Percentiles rank a stretch among this genome's conserved stretches.
These are phyloP conservation scores for Stropharia rugosoannulata DNA, from an alignment of 768 basidiomycete species.

Conservation along the genomic window DNA sequence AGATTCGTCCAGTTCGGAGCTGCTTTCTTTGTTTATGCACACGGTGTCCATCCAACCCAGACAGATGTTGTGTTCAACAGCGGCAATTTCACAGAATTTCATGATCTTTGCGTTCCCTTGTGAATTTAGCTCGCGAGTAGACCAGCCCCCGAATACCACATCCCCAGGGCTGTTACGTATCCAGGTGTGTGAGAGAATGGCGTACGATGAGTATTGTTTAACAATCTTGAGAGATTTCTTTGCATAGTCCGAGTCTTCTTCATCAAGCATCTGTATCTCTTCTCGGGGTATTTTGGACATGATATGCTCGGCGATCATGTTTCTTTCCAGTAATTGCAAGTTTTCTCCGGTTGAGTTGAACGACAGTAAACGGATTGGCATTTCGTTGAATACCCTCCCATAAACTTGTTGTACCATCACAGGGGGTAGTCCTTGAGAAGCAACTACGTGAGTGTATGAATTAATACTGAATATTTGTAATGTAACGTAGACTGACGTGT, in stretches of 20 bases:
- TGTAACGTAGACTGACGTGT: too few relatives aligned
- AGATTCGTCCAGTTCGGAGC: not conserved
- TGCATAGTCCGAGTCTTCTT: too few relatives aligned
- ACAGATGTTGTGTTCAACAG: not conserved
- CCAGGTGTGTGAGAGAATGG: not conserved
- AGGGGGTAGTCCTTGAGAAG: too few relatives aligned
- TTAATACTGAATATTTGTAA: too few relatives aligned
- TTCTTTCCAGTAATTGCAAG: not conserved
- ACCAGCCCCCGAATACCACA: not conserved
- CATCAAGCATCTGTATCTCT: too few relatives aligned
- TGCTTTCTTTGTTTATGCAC: slow-evolving; percentile 1
- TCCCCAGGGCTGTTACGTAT: not conserved
- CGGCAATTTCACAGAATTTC: not conserved
- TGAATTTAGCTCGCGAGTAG: too few relatives aligned
- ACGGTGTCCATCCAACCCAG: not conserved
- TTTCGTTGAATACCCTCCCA: not conserved
- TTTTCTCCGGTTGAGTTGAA: not conserved
- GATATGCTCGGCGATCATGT: not conserved
- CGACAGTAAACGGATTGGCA: not conserved
- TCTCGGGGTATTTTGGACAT: not conserved
- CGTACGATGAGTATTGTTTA: not conserved
- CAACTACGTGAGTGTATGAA: too few relatives aligned
- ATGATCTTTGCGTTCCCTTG: not conserved
- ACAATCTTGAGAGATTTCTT: not conserved
- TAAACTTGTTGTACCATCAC: too few relatives aligned